phyloP scores from a whole-genome alignment of 805 yeast genomes.

The Yamadazyma endophytica region DNA sequence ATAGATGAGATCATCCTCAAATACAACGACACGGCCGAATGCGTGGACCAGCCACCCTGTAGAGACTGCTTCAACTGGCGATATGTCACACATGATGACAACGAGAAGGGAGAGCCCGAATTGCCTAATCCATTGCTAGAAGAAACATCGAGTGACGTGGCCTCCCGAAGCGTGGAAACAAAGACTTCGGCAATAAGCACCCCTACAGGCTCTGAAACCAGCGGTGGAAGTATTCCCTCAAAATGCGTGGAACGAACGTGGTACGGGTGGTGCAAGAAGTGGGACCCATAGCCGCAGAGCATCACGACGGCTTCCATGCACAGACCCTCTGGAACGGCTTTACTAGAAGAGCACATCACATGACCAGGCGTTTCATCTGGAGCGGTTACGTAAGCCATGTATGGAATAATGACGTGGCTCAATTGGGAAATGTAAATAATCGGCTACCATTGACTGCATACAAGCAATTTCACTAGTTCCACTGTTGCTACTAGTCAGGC shows the following conservation, averaged over 20 bases:
- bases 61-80: constrained; percentile 90
- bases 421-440: no score
- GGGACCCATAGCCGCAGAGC: no score
- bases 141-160: constrained; percentile 1
- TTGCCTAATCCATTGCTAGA: constrained; percentile 32
- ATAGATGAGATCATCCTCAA: constrained; percentile 71
- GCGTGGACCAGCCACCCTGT: constrained; percentile 77
- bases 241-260: constrained; percentile 53
- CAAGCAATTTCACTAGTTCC: no score
- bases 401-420: no score
- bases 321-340: no score
- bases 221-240: constrained; percentile 1
- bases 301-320: no score
- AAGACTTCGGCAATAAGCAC: constrained; percentile 14
- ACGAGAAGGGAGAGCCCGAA: constrained; percentile 32
- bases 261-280: constrained; percentile 63
- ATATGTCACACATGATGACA: constrained; percentile 51
- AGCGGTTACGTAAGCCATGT: no score
- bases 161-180: no score
- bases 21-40: constrained; percentile 74
- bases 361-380: no score
- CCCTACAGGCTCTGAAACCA: constrained; percentile 10
- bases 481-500: no score
- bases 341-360: no score
- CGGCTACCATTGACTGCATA: no score